Evolutionary conservation across 805 yeast genomes (phyloP).

Genomic region (Cyberlindnera saturnus): DNA sequence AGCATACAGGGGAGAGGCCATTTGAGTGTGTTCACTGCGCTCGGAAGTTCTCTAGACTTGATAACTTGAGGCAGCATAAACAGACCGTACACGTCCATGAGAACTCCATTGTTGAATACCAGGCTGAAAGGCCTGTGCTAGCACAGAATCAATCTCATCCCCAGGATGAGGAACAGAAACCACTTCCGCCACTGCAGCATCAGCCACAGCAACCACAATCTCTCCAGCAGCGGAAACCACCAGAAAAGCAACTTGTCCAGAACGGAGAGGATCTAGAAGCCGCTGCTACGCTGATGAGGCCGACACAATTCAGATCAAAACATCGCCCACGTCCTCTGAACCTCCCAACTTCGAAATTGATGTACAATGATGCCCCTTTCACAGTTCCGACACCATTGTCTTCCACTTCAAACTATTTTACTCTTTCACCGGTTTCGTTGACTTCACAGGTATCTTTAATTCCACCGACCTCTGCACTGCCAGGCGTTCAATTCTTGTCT

Average conservation of each 20-base stretch:
- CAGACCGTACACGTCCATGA: constrained; percentile 67
- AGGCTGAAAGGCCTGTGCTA: neutral
- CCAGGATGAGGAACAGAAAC: neutral
- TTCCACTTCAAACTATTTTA: constrained; percentile 12
- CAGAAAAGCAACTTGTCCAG: constrained; percentile 5
- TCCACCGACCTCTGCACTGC: constrained; percentile 11
- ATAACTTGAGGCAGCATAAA: constrained; percentile 85
- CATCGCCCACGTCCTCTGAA: constrained; percentile 24
- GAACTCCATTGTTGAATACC: neutral
- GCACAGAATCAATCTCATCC: neutral
- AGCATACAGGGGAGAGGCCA: constrained; percentile 94
- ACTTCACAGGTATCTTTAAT: constrained; percentile 1
- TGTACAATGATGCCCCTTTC: constrained; percentile 18
- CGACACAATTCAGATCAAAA: constrained; percentile 22
- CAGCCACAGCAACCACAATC: neutral
- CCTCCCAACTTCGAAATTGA: constrained; percentile 6
- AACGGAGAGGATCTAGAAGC: constrained; percentile 9
- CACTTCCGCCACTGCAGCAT: constrained; percentile 1
- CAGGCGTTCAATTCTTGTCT: constrained; percentile 15
- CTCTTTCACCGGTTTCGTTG: constrained; percentile 15
- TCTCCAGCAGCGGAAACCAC: neutral
- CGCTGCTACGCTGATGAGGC: constrained; percentile 14
- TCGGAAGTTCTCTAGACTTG: constrained; percentile 75
- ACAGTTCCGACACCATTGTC: constrained; percentile 20
- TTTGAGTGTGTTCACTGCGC: constrained; percentile 80